Conservation (phyloP, 148 eudicot genomes). For the Spergularia marina region DNA sequence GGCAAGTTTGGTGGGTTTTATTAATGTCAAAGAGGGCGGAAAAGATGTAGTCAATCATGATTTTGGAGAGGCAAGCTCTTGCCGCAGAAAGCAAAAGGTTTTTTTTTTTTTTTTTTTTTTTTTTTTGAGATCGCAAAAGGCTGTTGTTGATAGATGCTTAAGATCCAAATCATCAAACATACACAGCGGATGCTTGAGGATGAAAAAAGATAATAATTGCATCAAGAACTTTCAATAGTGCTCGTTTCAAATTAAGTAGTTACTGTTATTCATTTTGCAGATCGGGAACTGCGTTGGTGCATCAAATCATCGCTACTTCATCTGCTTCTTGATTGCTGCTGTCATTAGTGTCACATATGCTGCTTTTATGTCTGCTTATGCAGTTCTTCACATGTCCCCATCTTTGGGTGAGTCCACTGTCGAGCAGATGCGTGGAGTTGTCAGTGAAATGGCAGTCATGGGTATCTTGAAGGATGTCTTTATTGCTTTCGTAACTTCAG, state of each 20-base stretch:
- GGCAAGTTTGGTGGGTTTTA: no score
- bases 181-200: not conserved
- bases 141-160: not conserved
- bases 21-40: no score
- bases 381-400: slow-evolving; percentile 50
- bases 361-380: slow-evolving; percentile 51
- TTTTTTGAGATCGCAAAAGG: no score
- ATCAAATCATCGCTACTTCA: slow-evolving; percentile 68
- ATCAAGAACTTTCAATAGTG: not conserved
- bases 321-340: slow-evolving; percentile 70
- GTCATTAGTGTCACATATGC: slow-evolving; percentile 64
- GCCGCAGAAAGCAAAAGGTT: not conserved
- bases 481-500: slow-evolving; percentile 53
- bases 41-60: no score
- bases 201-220: not conserved
- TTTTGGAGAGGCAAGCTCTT: not conserved
- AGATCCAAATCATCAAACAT: not conserved
- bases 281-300: slow-evolving; percentile 97
- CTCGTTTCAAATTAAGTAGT: not conserved
- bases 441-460: slow-evolving; percentile 23
- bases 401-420: slow-evolving; percentile 33
- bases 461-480: slow-evolving; percentile 36
- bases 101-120: no score
- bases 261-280: slow-evolving; percentile 39
- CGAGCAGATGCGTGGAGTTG: slow-evolving; percentile 20